Conservation (phyloP, 139 green algal species). For the Spirogloea muscicola region DNA sequence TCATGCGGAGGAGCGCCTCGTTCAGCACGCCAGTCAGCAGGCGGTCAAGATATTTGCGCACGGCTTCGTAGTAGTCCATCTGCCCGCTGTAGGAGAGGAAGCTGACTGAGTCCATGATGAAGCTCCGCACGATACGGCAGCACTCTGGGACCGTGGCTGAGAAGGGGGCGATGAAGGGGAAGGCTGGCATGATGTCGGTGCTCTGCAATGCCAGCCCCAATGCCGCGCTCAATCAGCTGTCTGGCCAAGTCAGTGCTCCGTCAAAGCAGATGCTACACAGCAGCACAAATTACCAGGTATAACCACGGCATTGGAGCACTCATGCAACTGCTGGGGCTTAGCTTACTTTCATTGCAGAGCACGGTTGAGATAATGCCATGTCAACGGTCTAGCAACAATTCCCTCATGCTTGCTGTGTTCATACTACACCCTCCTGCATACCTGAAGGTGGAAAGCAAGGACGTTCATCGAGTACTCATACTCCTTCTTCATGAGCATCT, state of each 20-base stretch:
- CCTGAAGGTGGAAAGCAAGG: constrained; percentile 43
- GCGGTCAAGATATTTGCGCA: constrained; percentile 33
- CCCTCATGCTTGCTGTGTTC: no score
- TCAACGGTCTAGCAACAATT: background rate
- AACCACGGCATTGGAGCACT: background rate
- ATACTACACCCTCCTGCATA: background rate
- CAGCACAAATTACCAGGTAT: background rate
- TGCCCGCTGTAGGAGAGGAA: constrained; percentile 40
- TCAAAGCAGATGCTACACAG: background rate
- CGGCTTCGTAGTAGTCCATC: constrained; percentile 45
- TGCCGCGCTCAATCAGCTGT: no score
- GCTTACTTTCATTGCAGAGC: background rate
- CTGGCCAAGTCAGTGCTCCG: no score
- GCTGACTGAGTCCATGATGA: constrained; percentile 35
- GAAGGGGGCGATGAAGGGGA: constrained; percentile 43
- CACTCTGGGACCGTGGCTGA: constrained; percentile 34
- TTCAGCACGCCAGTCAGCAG: constrained; percentile 39
- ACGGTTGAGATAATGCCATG: background rate
- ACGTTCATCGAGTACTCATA: constrained; percentile 50
- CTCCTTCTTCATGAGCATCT: constrained; percentile 48
- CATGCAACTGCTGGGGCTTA: background rate
- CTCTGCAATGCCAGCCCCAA: background rate
- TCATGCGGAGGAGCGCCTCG: constrained; percentile 38
- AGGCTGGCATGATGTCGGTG: constrained; percentile 36
- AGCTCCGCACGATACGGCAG: constrained; percentile 44